Conservation (phyloP, 2,329 filamentous ascomycete genomes). For the Paradendryphiella salina region DNA sequence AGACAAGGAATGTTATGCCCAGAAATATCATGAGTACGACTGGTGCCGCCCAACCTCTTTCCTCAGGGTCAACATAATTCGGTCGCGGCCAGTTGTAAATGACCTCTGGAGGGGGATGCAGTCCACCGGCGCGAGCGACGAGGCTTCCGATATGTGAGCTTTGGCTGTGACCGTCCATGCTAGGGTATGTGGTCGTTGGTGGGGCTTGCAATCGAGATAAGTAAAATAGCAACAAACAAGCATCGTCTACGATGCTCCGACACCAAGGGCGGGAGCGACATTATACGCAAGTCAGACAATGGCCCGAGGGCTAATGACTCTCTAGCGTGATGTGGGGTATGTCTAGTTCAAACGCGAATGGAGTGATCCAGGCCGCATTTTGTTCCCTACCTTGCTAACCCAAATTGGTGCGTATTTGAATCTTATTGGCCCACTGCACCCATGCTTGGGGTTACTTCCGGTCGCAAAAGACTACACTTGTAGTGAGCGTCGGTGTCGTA, state of each 20-base stretch:
- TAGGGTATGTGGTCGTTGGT: constrained; percentile 1
- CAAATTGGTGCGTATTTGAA: neutral
- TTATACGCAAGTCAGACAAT: constrained; percentile 15
- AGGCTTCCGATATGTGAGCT: constrained; percentile 12
- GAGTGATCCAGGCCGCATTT: constrained; percentile 6
- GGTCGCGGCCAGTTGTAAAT: constrained; percentile 52
- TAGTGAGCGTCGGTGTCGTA: neutral
- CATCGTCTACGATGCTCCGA: neutral
- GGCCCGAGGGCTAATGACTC: constrained; percentile 7
- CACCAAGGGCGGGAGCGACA: constrained; percentile 3
- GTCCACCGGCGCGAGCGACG: constrained; percentile 33
- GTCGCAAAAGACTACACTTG: neutral
- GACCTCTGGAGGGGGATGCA: constrained; percentile 49
- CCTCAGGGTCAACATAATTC: constrained; percentile 53
- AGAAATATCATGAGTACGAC: constrained; percentile 49
- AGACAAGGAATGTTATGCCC: constrained; percentile 48
- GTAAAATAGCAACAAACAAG: constrained; percentile 1
- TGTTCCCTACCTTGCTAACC: neutral
- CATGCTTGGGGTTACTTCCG: neutral
- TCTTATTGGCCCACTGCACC: neutral
- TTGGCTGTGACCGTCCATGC: constrained; percentile 9
- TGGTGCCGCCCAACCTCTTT: constrained; percentile 50
- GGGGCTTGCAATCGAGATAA: neutral
- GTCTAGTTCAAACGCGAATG: constrained; percentile 11
- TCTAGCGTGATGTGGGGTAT: constrained; percentile 15